Evolutionary conservation across 371 early-diverging fungal species (phyloP), one percentile per base, ranked within the genome.

Genomic region (Synchytrium microbalum): DNA sequence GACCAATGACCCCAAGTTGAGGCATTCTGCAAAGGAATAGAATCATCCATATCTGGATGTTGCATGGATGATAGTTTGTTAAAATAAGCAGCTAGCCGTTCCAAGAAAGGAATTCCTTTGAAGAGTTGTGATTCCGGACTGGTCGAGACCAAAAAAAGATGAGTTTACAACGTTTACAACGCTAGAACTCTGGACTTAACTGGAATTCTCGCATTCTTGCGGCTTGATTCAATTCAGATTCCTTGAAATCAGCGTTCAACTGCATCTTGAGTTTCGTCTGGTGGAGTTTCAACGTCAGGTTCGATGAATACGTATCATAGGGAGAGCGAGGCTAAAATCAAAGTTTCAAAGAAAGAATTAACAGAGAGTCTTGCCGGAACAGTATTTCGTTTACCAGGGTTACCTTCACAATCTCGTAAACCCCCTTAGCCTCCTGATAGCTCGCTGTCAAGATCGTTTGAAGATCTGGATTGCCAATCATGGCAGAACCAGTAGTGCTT

Each of bases 391-490:
- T 51, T 13, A n/a, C n/a, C n/a, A n/a, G n/a, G n/a, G 30, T 1
- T 65, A 78, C 79, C 71, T 77, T 75, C 13, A 72, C 73, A 14
- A 80, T 79, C 25, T 81, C 82, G 65, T 84, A 88, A 53, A 77
- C 80, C 1, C 91, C 88, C 54, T 69, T 79, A 0, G 86, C 81
- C 31, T 81, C 81, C 16, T 83, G 77, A 62, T 81, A 85, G 23
- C 86, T 76, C 0, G 77, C 67, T 1, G 88, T 83, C 0, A 89
- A 62, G 54, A 90, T 77, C 0, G 86, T 80, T 2, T 81, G 84
- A 10, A 90, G 67, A 62, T 88, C 86, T 14, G 83, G 79, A 67
- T 89, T 89, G 2, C 92, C 92, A 66, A 91, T 74, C 55, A 88
- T 80, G 38, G 89, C 76, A 1, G 90, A 82, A 1, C 90, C 91